phyloP scores from a whole-genome alignment of 805 yeast genomes.

The Cyberlindnera euphorbiiphila region DNA sequence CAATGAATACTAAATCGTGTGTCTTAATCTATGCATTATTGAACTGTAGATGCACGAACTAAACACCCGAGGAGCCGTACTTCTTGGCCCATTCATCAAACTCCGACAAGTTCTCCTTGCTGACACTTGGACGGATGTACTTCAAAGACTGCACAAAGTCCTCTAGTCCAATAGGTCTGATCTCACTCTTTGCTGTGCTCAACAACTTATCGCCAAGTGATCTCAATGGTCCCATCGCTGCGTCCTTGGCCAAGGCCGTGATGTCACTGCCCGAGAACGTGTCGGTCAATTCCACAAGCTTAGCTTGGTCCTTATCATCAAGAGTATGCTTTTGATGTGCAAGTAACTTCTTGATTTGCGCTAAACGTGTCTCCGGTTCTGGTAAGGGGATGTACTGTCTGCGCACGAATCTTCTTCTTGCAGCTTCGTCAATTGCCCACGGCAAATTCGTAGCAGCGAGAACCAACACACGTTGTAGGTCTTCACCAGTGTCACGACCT shows the following conservation, averaged over 20 bases:
- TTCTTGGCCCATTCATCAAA: constrained; percentile 88
- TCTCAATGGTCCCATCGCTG: constrained; percentile 96
- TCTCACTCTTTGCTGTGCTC: constrained; percentile 64
- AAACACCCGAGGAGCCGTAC: constrained; percentile 92
- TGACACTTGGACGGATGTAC: constrained; percentile 85
- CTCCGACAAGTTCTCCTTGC: constrained; percentile 67
- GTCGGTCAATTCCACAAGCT: constrained; percentile 63
- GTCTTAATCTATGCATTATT: too few species aligned
- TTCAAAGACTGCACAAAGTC: constrained; percentile 77
- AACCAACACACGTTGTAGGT: constrained; percentile 63
- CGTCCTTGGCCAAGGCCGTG: constrained; percentile 93
- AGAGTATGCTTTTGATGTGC: constrained; percentile 66
- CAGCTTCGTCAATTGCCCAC: constrained; percentile 98
- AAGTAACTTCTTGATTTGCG: constrained; percentile 68
- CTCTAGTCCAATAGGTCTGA: constrained; percentile 68
- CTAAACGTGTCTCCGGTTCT: constrained; percentile 73
- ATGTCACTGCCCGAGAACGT: constrained; percentile 92
- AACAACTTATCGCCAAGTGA: constrained; percentile 83
- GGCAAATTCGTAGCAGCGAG: constrained; percentile 95
- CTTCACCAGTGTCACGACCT: constrained; percentile 38
- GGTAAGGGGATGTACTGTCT: constrained; percentile 94
- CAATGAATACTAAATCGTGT: too few species aligned
- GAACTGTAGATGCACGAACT: too few species aligned
- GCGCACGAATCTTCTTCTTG: constrained; percentile 88
- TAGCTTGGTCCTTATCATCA: constrained; percentile 56